Evolutionary conservation across 2,329 filamentous ascomycete species (phyloP).

Genomic region (Xylariaceae sp.): DNA sequence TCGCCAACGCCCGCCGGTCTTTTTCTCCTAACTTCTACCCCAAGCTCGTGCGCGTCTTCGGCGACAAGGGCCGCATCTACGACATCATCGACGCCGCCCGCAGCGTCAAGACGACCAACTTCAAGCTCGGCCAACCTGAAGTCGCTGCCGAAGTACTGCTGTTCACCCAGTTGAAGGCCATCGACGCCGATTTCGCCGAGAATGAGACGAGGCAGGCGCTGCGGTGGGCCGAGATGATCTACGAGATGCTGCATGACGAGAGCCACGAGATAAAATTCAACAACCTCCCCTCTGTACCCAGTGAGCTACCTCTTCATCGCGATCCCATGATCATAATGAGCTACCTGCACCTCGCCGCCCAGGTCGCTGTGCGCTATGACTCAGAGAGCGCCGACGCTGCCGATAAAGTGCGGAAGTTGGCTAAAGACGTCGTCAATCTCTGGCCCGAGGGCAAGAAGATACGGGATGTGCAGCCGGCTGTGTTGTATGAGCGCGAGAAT

Average conservation of each 20-base stretch:
- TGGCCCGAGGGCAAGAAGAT: slow-evolving; percentile 41
- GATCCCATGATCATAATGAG: slow-evolving; percentile 43
- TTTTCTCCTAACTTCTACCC: slow-evolving; percentile 33
- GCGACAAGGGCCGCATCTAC: slow-evolving; percentile 38
- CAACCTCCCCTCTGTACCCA: slow-evolving; percentile 11
- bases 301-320: slow-evolving; percentile 31
- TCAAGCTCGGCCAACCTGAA: slow-evolving; percentile 41
- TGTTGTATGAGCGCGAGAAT: slow-evolving; percentile 25
- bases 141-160: slow-evolving; percentile 38
- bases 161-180: slow-evolving; percentile 40
- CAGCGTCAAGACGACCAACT: slow-evolving; percentile 42
- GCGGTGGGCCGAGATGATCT: slow-evolving; percentile 43
- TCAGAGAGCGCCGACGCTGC: slow-evolving; percentile 27
- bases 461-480: slow-evolving; percentile 34
- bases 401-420: slow-evolving; percentile 36
- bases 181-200: slow-evolving; percentile 33
- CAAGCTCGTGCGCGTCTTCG: slow-evolving; percentile 41
- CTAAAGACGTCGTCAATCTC: slow-evolving; percentile 33
- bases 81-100: slow-evolving; percentile 49
- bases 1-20: slow-evolving; percentile 39
- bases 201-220: slow-evolving; percentile 40
- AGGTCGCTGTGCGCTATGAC: slow-evolving; percentile 34
- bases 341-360: slow-evolving; percentile 41
- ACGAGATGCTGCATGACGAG: slow-evolving; percentile 47
- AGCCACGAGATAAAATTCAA: slow-evolving; percentile 31